Evolutionary conservation across 2,329 filamentous ascomycete genomes (phyloP).

Genomic region (Capronia americana): DNA sequence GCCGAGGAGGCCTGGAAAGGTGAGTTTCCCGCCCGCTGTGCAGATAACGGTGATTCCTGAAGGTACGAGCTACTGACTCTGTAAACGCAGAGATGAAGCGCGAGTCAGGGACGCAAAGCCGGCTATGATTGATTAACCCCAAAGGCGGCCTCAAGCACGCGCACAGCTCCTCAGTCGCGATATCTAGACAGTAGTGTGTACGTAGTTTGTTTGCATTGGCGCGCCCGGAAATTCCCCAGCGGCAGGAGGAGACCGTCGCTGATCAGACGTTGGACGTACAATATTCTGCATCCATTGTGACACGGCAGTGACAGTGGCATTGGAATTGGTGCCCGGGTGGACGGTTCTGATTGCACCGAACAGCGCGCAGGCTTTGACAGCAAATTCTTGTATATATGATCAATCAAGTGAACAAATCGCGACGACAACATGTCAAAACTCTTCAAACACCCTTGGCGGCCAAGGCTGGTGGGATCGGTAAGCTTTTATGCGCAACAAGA

Average conservation of each 20-base stretch:
- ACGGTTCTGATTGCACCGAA: neutral
- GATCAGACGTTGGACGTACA: neutral
- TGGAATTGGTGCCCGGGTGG: neutral
- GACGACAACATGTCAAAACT: neutral
- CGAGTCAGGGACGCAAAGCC: constrained; percentile 19
- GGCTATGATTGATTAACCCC: constrained; percentile 13
- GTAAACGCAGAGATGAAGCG: constrained; percentile 2
- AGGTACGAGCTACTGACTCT: neutral
- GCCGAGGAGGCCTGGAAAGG: constrained; percentile 55
- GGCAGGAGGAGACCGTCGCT: no score
- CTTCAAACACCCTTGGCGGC: neutral
- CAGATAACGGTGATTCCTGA: neutral
- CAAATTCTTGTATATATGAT: neutral
- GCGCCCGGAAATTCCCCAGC: no score
- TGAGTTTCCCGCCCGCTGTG: constrained; percentile 4
- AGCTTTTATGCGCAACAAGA: neutral
- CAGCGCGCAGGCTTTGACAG: neutral
- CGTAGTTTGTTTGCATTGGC: no score
- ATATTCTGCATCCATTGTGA: neutral
- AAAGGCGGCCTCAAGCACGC: neutral
- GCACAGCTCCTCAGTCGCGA: neutral
- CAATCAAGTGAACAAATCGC: neutral
- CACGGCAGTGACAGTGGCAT: no score
- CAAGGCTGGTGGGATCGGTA: neutral
- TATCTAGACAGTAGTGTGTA: no score